phyloP scores from a whole-genome alignment of 352 stramenopile genomes.

The Aphanomyces stellatus region DNA sequence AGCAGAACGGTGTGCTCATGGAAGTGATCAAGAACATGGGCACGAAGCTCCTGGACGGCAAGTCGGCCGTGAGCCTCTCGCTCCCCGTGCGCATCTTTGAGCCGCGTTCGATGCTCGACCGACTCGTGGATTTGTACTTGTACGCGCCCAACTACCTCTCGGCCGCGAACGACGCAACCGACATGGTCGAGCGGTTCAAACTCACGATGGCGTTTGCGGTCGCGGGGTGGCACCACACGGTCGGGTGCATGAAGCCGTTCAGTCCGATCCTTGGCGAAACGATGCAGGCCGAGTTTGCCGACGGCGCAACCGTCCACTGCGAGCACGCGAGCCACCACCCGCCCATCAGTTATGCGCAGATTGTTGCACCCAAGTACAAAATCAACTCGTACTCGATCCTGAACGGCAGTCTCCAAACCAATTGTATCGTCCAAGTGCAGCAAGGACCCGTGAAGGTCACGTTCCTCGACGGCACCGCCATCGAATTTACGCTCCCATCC shows the following conservation, averaged over 20 bases:
- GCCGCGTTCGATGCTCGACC: constrained; percentile 70
- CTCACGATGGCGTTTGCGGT: constrained; percentile 71
- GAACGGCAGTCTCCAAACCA: constrained; percentile 76
- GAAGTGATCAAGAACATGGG: constrained; percentile 74
- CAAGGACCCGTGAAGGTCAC: constrained; percentile 61
- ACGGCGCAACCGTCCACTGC: constrained; percentile 69
- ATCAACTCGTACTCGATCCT: constrained; percentile 65
- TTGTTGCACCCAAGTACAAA: constrained; percentile 61
- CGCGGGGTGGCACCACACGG: constrained; percentile 66
- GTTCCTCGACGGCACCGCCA: constrained; percentile 55
- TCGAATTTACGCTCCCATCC: constrained; percentile 64
- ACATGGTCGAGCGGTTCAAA: constrained; percentile 71
- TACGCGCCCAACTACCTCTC: constrained; percentile 73
- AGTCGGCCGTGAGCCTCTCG: constrained; percentile 71
- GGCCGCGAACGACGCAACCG: constrained; percentile 40
- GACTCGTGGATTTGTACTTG: constrained; percentile 68
- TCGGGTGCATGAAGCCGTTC: constrained; percentile 78
- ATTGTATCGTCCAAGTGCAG: constrained; percentile 70
- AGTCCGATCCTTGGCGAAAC: constrained; percentile 81
- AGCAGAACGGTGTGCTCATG: constrained; percentile 76
- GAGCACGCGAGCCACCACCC: constrained; percentile 83
- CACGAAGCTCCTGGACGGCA: constrained; percentile 57
- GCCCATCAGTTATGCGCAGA: constrained; percentile 77
- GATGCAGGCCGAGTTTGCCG: constrained; percentile 59
- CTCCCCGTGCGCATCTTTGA: constrained; percentile 82